These are phyloP conservation scores for Penicillium sp. DNA, from an alignment of 2,329 filamentous ascomycete species.

Conservation along the genomic window DNA sequence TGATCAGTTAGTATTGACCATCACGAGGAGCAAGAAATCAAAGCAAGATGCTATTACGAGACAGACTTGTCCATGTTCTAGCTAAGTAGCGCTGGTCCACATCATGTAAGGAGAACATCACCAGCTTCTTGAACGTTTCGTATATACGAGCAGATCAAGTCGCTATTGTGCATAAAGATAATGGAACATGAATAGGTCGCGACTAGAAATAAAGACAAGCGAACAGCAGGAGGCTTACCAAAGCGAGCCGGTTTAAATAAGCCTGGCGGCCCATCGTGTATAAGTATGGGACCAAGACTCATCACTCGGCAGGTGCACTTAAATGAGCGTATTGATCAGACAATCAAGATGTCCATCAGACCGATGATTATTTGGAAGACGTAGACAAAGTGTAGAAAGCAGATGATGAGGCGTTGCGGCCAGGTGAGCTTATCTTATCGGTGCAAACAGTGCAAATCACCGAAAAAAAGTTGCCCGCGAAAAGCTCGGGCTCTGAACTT, in stretches of 20 bases:
- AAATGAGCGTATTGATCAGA: background rate
- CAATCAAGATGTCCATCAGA: background rate
- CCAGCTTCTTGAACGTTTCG: background rate
- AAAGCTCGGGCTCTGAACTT: constrained; percentile 18
- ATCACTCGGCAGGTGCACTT: background rate
- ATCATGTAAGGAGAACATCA: background rate
- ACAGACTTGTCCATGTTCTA: background rate
- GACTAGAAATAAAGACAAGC: background rate
- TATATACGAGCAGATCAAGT: background rate
- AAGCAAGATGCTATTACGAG: background rate
- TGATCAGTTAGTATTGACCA: constrained; percentile 19
- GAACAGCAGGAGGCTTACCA: constrained; percentile 38
- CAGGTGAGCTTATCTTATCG: constrained; percentile 32
- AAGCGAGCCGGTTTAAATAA: constrained; percentile 45
- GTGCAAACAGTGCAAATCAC: constrained; percentile 34
- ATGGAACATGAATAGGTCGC: background rate
- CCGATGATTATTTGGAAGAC: background rate
- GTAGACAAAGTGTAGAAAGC: background rate
- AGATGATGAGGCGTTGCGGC: constrained; percentile 3
- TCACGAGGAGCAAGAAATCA: background rate
- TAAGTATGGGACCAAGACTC: background rate
- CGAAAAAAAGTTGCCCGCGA: constrained; percentile 38
- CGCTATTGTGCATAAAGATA: background rate
- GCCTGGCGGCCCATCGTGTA: constrained; percentile 43
- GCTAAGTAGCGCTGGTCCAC: background rate